These are phyloP conservation scores for Aspergillus cristatus DNA, from an alignment of 495 filamentous ascomycete species.

Conservation along the genomic window DNA sequence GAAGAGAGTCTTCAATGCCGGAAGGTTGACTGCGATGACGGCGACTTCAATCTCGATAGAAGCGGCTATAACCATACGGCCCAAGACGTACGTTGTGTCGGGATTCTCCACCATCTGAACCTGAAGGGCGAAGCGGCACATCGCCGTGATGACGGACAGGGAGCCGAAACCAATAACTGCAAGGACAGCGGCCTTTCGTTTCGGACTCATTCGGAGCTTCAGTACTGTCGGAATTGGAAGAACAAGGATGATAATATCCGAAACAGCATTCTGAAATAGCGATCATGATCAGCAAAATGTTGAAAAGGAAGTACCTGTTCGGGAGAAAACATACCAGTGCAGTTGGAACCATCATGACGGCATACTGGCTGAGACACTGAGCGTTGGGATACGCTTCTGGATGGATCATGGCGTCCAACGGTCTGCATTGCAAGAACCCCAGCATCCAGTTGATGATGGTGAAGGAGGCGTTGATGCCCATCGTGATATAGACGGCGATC, in stretches of 20 bases:
- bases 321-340: background rate
- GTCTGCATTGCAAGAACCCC: slow-evolving; percentile 2
- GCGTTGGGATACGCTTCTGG: background rate
- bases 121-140: slow-evolving; percentile 14
- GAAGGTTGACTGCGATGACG: slow-evolving; percentile 23
- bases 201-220: background rate
- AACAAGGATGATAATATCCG: slow-evolving; percentile 3
- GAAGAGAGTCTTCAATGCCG: slow-evolving; percentile 14
- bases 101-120: slow-evolving; percentile 9
- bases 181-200: background rate
- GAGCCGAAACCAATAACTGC: slow-evolving; percentile 3
- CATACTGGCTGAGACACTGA: background rate
- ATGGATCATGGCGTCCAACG: slow-evolving; percentile 1
- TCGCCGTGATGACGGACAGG: background rate
- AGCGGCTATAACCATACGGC: slow-evolving; percentile 23
- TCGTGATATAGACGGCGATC: slow-evolving; percentile 1
- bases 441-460: slow-evolving; percentile 4
- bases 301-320: background rate
- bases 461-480: background rate
- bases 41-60: slow-evolving; percentile 19
- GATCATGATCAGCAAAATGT: background rate
- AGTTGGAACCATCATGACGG: slow-evolving; percentile 1
- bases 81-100: slow-evolving; percentile 19
- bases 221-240: slow-evolving; percentile 3
- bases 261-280: slow-evolving; percentile 2